These are phyloP conservation scores for Metschnikowia amazonensis DNA, from an alignment of 805 yeast species.

Conservation along the genomic window DNA sequence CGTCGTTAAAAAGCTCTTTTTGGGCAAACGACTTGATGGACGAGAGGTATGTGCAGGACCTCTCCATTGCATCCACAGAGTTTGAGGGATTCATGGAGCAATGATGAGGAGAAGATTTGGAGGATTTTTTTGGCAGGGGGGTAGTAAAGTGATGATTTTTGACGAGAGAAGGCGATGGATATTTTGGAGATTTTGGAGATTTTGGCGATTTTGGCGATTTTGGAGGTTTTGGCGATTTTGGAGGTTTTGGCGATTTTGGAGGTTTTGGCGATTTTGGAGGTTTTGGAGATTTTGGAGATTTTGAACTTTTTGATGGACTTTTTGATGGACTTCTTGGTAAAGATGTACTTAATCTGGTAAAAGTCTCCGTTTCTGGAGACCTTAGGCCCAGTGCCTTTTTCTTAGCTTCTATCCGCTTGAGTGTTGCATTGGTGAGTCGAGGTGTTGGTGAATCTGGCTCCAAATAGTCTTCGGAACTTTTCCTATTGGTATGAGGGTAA, in stretches of 20 bases:
- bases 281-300: not conserved
- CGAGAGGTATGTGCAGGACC: constrained; percentile 12
- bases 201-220: not conserved
- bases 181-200: not conserved
- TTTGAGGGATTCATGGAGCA: not conserved
- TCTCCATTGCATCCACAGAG: constrained; percentile 12
- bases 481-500: not conserved
- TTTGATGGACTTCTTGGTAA: too few species aligned
- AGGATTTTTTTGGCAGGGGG: not conserved
- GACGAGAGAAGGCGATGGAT: not conserved
- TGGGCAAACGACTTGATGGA: constrained; percentile 14
- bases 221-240: not conserved
- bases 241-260: not conserved
- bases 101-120: not conserved
- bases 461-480: not conserved
- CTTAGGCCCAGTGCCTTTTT: constrained; percentile 9
- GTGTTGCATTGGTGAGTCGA: constrained; percentile 28
- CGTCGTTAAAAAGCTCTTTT: constrained; percentile 11
- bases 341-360: too few species aligned
- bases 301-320: not conserved
- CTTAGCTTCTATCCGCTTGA: constrained; percentile 32
- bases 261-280: not conserved
- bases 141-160: constrained; percentile 6
- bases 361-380: not conserved
- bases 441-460: constrained; percentile 22